Evolutionary conservation across 495 filamentous ascomycete species (phyloP).

Genomic region (Podospora sp.): DNA sequence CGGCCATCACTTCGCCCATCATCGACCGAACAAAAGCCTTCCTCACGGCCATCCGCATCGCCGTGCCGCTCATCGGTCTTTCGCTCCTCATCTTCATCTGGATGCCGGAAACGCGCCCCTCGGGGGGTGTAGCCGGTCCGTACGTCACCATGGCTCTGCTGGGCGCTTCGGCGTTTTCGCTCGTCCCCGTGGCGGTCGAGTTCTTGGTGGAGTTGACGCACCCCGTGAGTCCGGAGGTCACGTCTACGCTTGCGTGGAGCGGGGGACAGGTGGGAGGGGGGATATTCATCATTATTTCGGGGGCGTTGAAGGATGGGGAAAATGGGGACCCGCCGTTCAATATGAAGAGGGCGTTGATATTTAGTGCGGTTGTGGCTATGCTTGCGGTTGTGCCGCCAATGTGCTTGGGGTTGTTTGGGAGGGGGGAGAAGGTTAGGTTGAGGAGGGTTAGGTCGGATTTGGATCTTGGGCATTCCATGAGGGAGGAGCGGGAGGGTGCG

Average conservation of each 20-base stretch:
- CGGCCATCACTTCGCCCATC: constrained; percentile 77
- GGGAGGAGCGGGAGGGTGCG: constrained; percentile 17
- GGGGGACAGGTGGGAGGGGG: constrained; percentile 80
- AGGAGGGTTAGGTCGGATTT: constrained; percentile 55
- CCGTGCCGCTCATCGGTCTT: constrained; percentile 73
- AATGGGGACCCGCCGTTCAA: constrained; percentile 61
- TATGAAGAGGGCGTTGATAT: constrained; percentile 76
- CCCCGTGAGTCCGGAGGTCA: constrained; percentile 85
- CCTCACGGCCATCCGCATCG: constrained; percentile 70
- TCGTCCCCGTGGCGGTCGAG: constrained; percentile 85
- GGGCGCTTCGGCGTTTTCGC: constrained; percentile 76
- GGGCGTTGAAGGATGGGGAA: constrained; percentile 68
- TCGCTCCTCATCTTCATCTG: constrained; percentile 79
- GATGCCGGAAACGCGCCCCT: constrained; percentile 67
- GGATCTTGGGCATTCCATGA: not conserved
- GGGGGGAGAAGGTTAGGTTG: constrained; percentile 51
- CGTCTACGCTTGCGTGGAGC: constrained; percentile 79
- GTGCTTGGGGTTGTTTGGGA: constrained; percentile 65
- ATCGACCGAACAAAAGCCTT: constrained; percentile 83
- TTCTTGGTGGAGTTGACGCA: constrained; percentile 83
- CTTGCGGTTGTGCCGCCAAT: constrained; percentile 68
- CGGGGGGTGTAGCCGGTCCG: constrained; percentile 59
- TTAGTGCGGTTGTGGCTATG: constrained; percentile 70
- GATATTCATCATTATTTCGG: constrained; percentile 79
- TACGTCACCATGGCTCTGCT: constrained; percentile 73